Evolutionary conservation across 2,329 filamentous ascomycete species (phyloP).

Genomic region (Aspergillus cejpii): DNA sequence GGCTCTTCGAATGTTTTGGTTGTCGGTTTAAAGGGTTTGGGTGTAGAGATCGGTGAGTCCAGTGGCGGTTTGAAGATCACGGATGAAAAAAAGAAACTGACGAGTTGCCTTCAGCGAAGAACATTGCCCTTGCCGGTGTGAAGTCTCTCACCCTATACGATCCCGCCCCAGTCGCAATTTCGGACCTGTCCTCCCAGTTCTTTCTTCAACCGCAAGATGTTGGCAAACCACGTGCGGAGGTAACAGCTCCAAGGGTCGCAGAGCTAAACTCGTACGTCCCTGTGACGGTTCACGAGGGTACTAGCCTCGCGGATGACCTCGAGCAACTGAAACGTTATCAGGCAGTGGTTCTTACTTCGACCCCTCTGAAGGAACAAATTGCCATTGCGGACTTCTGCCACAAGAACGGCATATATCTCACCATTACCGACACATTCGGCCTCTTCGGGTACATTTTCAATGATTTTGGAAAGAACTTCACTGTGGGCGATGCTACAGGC

Average conservation of each 20-base stretch:
- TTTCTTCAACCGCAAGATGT: conserved; percentile 85
- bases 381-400: conserved; percentile 89
- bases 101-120: conserved; percentile 63
- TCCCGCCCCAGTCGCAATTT: conserved; percentile 71
- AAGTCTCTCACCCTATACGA: conserved; percentile 95
- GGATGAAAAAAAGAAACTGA: conserved; percentile 5
- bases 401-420: conserved; percentile 82
- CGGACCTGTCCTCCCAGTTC: conserved; percentile 94
- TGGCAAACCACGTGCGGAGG: conserved; percentile 80
- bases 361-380: conserved; percentile 71
- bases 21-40: conserved; percentile 84
- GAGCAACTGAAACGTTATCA: conserved; percentile 84
- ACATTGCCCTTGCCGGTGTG: conserved; percentile 93
- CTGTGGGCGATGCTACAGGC: conserved; percentile 79
- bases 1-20: conserved; percentile 89
- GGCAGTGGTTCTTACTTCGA: conserved; percentile 82
- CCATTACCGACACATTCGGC: conserved; percentile 82
- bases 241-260: conserved; percentile 80
- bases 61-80: background rate
- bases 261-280: conserved; percentile 97
- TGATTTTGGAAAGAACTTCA: conserved; percentile 93
- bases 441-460: conserved; percentile 95
- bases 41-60: conserved; percentile 70
- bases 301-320: conserved; percentile 66
- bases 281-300: conserved; percentile 62